Conservation (phyloP, 2,329 filamentous ascomycete genomes). For the Neurospora sp. region DNA sequence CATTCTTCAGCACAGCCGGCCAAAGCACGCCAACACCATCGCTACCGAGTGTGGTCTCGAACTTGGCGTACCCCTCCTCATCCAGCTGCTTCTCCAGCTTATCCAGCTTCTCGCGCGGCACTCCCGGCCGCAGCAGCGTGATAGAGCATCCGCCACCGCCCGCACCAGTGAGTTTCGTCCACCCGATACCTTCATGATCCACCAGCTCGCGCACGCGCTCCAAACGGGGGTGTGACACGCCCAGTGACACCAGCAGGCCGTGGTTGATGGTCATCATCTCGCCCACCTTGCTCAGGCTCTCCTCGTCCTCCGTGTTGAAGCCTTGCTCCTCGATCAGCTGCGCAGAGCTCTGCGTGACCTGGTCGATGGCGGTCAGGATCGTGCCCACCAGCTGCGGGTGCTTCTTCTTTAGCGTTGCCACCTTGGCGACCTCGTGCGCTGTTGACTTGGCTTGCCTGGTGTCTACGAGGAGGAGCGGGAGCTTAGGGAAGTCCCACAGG, state of each 20-base stretch:
- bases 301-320: constrained; percentile 56
- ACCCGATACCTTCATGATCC: constrained; percentile 81
- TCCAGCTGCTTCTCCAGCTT: constrained; percentile 56
- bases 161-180: constrained; percentile 95
- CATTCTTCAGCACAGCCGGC: constrained; percentile 84
- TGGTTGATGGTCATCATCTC: constrained; percentile 92
- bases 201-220: constrained; percentile 87
- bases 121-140: constrained; percentile 67
- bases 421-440: constrained; percentile 75
- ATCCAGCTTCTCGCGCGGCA: constrained; percentile 44
- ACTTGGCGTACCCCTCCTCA: constrained; percentile 69
- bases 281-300: constrained; percentile 64
- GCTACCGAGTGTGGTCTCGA: constrained; percentile 82
- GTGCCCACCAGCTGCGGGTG: constrained; percentile 71
- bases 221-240: constrained; percentile 87
- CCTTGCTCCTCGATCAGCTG: constrained; percentile 47
- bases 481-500: constrained; percentile 80
- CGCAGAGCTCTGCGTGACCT: constrained; percentile 49
- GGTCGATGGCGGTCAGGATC: constrained; percentile 80
- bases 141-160: constrained; percentile 95
- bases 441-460: constrained; percentile 85
- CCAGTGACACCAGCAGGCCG: constrained; percentile 79
- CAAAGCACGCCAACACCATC: constrained; percentile 91
- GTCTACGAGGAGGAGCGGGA: constrained; percentile 83
- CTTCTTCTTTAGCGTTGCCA: constrained; percentile 57